phyloP scores from a whole-genome alignment of 495 filamentous ascomycete genomes.

The Podospora conica region DNA sequence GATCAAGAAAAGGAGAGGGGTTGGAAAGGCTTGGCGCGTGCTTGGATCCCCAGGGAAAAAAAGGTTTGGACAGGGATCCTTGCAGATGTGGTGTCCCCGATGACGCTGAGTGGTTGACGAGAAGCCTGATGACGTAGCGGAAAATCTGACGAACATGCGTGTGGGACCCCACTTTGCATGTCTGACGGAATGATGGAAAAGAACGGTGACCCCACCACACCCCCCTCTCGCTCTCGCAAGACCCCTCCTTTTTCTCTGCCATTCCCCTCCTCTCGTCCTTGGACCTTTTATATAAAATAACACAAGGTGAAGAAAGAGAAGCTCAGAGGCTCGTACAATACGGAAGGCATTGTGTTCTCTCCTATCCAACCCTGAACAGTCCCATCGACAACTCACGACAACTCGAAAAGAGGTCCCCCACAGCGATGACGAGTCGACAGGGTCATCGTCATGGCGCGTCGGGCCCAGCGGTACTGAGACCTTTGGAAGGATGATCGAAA shows the following conservation, averaged over 20 bases:
- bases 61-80: slow-evolving; percentile 9
- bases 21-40: not conserved
- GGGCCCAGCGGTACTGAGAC: not conserved
- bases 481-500: not conserved
- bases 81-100: slow-evolving; percentile 18
- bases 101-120: slow-evolving; percentile 12
- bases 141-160: slow-evolving; percentile 11
- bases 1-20: not conserved
- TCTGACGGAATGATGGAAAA: slow-evolving; percentile 6
- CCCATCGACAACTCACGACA: not conserved
- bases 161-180: slow-evolving; percentile 3
- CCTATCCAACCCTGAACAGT: not conserved
- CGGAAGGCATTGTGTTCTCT: too few species aligned
- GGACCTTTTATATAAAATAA: not conserved
- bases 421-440: not conserved
- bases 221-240: not conserved
- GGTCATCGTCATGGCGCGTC: not conserved
- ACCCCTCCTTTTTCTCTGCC: not conserved
- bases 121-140: slow-evolving; percentile 18
- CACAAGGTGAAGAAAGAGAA: not conserved
- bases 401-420: not conserved
- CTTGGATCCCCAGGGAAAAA: slow-evolving; percentile 2
- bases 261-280: not conserved
- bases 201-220: not conserved
- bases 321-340: too few species aligned